A percentile compares a stretch with the other conserved stretches of the same genome.
Conservation (phyloP, 1,284 basidiomycete species). For the Papiliotrema fonsecae region DNA sequence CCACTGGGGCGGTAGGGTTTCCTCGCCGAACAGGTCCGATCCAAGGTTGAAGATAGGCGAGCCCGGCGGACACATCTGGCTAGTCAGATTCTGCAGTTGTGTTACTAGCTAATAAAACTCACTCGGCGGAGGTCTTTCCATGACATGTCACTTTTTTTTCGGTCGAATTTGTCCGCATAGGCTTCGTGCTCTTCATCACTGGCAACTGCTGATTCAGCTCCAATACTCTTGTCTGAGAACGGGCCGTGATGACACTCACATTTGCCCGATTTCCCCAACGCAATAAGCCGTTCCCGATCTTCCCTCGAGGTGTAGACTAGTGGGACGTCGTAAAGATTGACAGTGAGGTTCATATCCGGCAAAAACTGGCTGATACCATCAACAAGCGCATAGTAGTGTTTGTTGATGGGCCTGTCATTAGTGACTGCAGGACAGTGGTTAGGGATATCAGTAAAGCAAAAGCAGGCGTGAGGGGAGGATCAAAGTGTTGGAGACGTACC, state of each 20-base stretch:
- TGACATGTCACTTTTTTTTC: not conserved
- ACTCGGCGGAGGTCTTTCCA: not conserved
- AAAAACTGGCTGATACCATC: not conserved
- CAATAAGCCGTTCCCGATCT: slow-evolving; percentile 2
- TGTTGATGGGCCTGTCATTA: slow-evolving; percentile 1
- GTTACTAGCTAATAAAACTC: too few species aligned
- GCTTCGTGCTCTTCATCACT: slow-evolving; percentile 1
- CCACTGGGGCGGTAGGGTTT: not conserved
- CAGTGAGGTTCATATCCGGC: slow-evolving; percentile 3
- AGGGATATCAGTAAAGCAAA: too few species aligned
- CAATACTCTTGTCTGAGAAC: too few species aligned
- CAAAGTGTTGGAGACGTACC: not conserved
- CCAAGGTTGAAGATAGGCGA: not conserved
- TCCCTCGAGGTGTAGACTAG: not conserved
- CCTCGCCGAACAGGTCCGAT: not conserved
- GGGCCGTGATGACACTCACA: too few species aligned
- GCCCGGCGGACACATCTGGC: not conserved
- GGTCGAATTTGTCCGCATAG: not conserved
- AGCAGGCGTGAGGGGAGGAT: too few species aligned
- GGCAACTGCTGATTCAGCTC: too few species aligned
- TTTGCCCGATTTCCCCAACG: not conserved
- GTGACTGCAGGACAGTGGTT: too few species aligned
- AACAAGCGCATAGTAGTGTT: not conserved
- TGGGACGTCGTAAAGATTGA: slow-evolving; percentile 4
- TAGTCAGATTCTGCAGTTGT: too few species aligned